Percentiles rank a stretch among this genome's conserved stretches.
Conservation (phyloP, 768 basidiomycete species). For the Pholiota conissans region DNA sequence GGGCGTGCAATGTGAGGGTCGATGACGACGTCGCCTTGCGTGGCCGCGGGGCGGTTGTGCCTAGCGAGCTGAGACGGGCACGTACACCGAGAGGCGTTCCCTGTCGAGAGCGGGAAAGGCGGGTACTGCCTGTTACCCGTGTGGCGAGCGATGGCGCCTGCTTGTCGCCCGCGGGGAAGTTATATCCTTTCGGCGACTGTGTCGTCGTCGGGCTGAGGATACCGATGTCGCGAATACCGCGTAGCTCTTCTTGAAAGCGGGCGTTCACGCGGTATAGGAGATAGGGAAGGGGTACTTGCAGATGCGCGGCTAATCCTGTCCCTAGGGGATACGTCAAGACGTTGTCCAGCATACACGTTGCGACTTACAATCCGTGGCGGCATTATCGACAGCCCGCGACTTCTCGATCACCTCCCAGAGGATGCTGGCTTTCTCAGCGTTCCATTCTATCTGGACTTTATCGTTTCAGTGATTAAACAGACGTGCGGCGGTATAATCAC, state of each 20-base stretch:
- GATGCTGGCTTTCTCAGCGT: slow-evolving; percentile 76
- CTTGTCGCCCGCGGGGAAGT: slow-evolving; percentile 29
- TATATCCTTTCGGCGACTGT: slow-evolving; percentile 30
- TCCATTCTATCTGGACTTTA: slow-evolving; percentile 78
- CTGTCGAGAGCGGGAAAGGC: slow-evolving; percentile 42
- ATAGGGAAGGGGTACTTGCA: slow-evolving; percentile 82
- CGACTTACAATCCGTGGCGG: slow-evolving; percentile 76
- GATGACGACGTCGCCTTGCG: slow-evolving; percentile 68
- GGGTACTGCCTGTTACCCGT: slow-evolving; percentile 33
- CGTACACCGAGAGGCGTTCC: slow-evolving; percentile 64
- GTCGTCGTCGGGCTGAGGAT: slow-evolving; percentile 49
- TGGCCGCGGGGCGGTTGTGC: slow-evolving; percentile 48
- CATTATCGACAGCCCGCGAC: slow-evolving; percentile 70
- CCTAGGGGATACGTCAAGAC: slow-evolving; percentile 40
- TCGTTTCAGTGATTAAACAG: slow-evolving; percentile 8
- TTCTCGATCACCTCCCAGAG: slow-evolving; percentile 87
- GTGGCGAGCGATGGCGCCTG: slow-evolving; percentile 26
- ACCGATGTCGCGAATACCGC: slow-evolving; percentile 73
- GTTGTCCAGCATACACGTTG: background rate
- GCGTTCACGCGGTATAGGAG: slow-evolving; percentile 82
- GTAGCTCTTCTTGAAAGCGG: slow-evolving; percentile 83
- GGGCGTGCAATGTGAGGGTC: slow-evolving; percentile 68
- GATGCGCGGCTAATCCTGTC: slow-evolving; percentile 80
- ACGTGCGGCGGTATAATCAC: slow-evolving; percentile 41
- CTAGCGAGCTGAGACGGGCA: slow-evolving; percentile 69